A percentile compares a stretch with the other conserved stretches of the same genome.
Evolutionary conservation across 2,329 filamentous ascomycete species (phyloP).

Genomic region (Fusarium poae): DNA sequence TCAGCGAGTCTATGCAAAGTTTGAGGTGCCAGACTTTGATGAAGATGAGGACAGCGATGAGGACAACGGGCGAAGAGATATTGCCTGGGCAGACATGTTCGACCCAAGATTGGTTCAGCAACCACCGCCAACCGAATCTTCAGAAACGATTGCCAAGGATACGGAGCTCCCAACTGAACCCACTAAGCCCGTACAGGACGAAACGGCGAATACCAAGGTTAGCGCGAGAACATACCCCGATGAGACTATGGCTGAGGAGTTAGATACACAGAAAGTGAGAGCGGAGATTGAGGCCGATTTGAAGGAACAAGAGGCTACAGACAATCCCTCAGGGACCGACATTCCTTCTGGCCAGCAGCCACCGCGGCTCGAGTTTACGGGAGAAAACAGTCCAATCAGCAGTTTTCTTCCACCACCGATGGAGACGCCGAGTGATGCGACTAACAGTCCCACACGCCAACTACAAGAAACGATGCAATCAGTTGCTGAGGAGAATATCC

Average conservation of each 20-base stretch:
- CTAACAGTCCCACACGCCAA: conserved; percentile 40
- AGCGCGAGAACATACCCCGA: conserved; percentile 42
- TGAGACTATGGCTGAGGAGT: conserved; percentile 45
- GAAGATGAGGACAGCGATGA: conserved; percentile 68
- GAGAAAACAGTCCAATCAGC: conserved; percentile 43
- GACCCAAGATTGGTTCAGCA: conserved; percentile 74
- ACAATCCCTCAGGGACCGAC: conserved; percentile 24
- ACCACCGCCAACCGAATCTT: conserved; percentile 48
- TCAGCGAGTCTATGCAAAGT: conserved; percentile 79
- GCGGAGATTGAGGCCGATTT: conserved; percentile 43
- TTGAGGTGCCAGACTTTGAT: conserved; percentile 77
- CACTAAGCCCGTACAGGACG: conserved; percentile 23
- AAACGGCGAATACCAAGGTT: conserved; percentile 45
- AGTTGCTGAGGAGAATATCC: conserved; percentile 6
- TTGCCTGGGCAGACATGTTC: conserved; percentile 73
- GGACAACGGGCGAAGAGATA: conserved; percentile 71
- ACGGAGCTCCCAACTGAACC: conserved; percentile 44
- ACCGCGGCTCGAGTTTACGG: conserved; percentile 40
- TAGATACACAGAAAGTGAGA: conserved; percentile 51
- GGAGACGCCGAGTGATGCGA: conserved; percentile 34
- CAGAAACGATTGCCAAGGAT: conserved; percentile 40
- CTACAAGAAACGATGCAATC: conserved; percentile 34
- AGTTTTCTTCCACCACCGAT: conserved; percentile 39
- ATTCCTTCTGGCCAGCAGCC: conserved; percentile 50
- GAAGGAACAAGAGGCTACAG: conserved; percentile 33